Percentiles rank a stretch among this genome's conserved stretches.
These are phyloP conservation scores for Rhynchospora pubera DNA, from an alignment of 176 grass and related monocot genomes.

Conservation along the genomic window DNA sequence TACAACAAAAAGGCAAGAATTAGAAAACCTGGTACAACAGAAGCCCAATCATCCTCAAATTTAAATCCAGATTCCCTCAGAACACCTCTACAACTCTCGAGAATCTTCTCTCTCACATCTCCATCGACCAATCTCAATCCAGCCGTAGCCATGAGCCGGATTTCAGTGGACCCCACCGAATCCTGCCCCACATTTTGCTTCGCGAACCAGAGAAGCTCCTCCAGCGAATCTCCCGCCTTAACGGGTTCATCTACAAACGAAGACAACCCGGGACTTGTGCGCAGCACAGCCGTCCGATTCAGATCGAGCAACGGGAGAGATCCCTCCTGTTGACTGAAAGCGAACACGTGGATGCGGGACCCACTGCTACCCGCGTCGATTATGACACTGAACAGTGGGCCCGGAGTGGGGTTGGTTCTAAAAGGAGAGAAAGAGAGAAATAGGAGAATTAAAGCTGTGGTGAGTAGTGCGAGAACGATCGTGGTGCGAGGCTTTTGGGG, in stretches of 20 bases:
- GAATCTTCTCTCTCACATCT: slow-evolving; percentile 39
- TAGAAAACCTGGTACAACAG: slow-evolving; percentile 65
- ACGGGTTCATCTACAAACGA: slow-evolving; percentile 42
- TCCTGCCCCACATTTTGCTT: slow-evolving; percentile 34
- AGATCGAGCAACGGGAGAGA: slow-evolving; percentile 46
- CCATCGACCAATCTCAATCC: slow-evolving; percentile 55
- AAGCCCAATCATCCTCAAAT: slow-evolving; percentile 66
- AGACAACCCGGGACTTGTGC: slow-evolving; percentile 61
- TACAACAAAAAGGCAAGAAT: not conserved
- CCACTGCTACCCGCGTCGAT: slow-evolving; percentile 84
- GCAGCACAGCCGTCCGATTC: slow-evolving; percentile 54
- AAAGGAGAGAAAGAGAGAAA: slow-evolving; percentile 17
- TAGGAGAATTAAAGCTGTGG: slow-evolving; percentile 1
- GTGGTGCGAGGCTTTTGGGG: not conserved
- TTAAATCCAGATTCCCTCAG: slow-evolving; percentile 53
- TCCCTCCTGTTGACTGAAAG: slow-evolving; percentile 30
- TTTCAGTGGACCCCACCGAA: slow-evolving; percentile 29
- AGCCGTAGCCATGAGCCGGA: slow-evolving; percentile 86
- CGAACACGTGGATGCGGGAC: slow-evolving; percentile 71
- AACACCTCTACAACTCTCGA: slow-evolving; percentile 56
- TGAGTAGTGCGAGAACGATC: not conserved
- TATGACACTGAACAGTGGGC: slow-evolving; percentile 39
- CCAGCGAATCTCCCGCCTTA: slow-evolving; percentile 42
- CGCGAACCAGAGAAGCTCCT: slow-evolving; percentile 46
- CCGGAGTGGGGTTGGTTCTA: not conserved